A percentile compares a stretch with the other conserved stretches of the same genome.
These are phyloP conservation scores for Hypericum perforatum DNA, from an alignment of 345 rosid genomes.

Conservation along the genomic window DNA sequence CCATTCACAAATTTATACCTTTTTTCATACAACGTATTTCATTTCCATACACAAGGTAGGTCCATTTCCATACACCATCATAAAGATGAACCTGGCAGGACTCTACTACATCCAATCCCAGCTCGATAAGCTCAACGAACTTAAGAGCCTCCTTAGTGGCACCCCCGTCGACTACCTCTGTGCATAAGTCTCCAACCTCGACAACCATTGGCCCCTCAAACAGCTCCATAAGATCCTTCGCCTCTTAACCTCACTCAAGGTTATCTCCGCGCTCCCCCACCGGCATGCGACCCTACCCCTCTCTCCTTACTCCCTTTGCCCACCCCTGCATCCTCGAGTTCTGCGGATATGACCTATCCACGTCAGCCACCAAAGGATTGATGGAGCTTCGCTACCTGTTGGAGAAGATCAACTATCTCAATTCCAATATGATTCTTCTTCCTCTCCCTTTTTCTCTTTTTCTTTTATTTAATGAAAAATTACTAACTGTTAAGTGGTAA, in stretches of 20 bases:
- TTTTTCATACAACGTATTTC: too few relatives aligned
- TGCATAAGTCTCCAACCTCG: constrained; percentile 92
- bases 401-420: constrained; percentile 87
- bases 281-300: constrained; percentile 85
- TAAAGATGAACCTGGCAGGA: constrained; percentile 88
- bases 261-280: constrained; percentile 75
- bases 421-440: constrained; percentile 62
- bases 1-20: too few relatives aligned
- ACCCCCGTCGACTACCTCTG: constrained; percentile 97
- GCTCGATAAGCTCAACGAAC: constrained; percentile 77
- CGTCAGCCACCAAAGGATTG: constrained; percentile 85
- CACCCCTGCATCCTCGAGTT: constrained; percentile 71
- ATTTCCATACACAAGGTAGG: too few relatives aligned
- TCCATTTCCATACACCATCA: too few relatives aligned
- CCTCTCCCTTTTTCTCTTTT: neutral
- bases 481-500: neutral
- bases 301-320: constrained; percentile 72
- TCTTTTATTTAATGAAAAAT: neutral
- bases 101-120: constrained; percentile 90
- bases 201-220: constrained; percentile 88
- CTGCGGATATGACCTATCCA: constrained; percentile 83
- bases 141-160: constrained; percentile 69
- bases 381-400: constrained; percentile 74
- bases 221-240: constrained; percentile 86
- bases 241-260: constrained; percentile 69